Evolutionary conservation across 129 eudicot genomes (phyloP).

Genomic region (Calendula officinalis): DNA sequence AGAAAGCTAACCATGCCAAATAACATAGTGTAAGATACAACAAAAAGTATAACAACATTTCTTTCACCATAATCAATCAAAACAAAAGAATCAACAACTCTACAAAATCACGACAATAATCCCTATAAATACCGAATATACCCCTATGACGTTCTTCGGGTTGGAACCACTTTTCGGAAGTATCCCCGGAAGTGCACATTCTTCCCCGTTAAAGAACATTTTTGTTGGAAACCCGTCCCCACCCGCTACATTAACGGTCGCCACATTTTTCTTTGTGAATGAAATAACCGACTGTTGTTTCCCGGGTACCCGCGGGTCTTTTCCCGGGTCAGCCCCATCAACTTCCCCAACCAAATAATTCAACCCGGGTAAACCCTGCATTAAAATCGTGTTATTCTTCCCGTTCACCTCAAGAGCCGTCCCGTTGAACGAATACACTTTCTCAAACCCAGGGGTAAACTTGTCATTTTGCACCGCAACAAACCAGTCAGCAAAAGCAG

Average conservation of each 20-base stretch:
- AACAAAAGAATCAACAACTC: slow-evolving; percentile 41
- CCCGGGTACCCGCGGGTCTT: slow-evolving; percentile 62
- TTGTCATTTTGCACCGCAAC: slow-evolving; percentile 57
- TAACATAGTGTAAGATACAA: slow-evolving; percentile 10
- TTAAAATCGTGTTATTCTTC: slow-evolving; percentile 50
- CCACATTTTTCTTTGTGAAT: slow-evolving; percentile 54
- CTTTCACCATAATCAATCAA: not conserved
- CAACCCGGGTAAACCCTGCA: slow-evolving; percentile 73
- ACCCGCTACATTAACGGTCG: slow-evolving; percentile 38
- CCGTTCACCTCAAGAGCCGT: slow-evolving; percentile 33
- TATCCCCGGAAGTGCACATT: slow-evolving; percentile 60
- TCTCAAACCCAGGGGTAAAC: slow-evolving; percentile 53
- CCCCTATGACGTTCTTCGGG: slow-evolving; percentile 8
- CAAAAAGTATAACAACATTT: not conserved
- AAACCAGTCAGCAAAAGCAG: slow-evolving; percentile 72
- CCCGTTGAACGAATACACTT: slow-evolving; percentile 68
- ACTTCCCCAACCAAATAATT: slow-evolving; percentile 67
- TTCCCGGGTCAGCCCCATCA: slow-evolving; percentile 40
- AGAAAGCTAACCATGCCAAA: no score
- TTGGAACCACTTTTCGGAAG: slow-evolving; percentile 42
- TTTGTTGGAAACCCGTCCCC: slow-evolving; percentile 79
- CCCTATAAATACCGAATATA: slow-evolving; percentile 27
- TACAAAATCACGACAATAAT: slow-evolving; percentile 24
- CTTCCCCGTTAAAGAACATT: slow-evolving; percentile 76
- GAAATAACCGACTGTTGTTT: slow-evolving; percentile 82